These are phyloP conservation scores for Trifolium fragiferum DNA, from an alignment of 306 rosid genomes.

Conservation along the genomic window DNA sequence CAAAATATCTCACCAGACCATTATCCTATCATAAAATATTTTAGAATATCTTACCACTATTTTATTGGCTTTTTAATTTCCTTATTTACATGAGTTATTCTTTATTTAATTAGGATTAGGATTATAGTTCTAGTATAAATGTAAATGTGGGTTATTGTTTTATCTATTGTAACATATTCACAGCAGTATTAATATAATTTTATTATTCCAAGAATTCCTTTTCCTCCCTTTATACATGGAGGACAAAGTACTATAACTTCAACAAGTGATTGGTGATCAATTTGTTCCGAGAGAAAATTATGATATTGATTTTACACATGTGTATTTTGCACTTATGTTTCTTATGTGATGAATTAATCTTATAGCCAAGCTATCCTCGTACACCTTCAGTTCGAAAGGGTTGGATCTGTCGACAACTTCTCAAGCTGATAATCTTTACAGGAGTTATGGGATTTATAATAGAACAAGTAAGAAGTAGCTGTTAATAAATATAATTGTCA, in stretches of 20 bases:
- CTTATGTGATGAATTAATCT: conserved; percentile 43
- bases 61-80: not conserved
- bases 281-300: conserved; percentile 7
- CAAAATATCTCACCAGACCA: not conserved
- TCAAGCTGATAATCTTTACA: conserved; percentile 85
- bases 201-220: not conserved
- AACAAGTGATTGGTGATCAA: not conserved
- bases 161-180: conserved; percentile 17
- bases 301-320: conserved; percentile 19
- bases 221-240: conserved; percentile 14
- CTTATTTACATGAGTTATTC: not conserved
- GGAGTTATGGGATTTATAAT: conserved; percentile 97
- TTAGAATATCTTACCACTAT: not conserved
- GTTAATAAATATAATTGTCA: conserved; percentile 25
- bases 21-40: not conserved
- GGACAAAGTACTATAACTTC: not conserved
- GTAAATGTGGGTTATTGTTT: not conserved
- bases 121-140: conserved; percentile 1
- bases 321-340: conserved; percentile 1
- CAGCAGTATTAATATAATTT: conserved; percentile 3
- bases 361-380: conserved; percentile 88
- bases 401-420: conserved; percentile 87
- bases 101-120: not conserved
- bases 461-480: conserved; percentile 75
- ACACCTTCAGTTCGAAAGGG: conserved; percentile 80